Base-by-base conservation (phyloP, 2,329 filamentous ascomycete species). In the Uncinocarpus reesii region DNA sequence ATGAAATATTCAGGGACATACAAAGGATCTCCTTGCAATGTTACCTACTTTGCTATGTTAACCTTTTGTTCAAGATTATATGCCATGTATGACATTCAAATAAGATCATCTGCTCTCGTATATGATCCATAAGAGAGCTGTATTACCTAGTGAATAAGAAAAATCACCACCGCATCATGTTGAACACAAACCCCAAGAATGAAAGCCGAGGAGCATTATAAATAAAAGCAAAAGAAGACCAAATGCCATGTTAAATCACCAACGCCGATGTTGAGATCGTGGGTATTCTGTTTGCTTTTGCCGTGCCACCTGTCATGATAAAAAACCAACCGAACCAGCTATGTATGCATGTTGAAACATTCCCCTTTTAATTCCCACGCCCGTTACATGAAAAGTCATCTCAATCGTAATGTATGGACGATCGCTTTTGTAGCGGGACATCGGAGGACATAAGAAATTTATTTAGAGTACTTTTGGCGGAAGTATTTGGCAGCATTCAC, bases 401-500 rank as follows among this genome's bases (percentile, higher is more conserved):
- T 35, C 38, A 47, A 38, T 42, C 16, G 18, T 48, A 37, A 48
- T 41, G 21, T 41, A 46, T n/a, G 38, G 31, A 35, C 11, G 20
- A 31, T 38, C 21, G 24, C 38, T 18, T 7, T 11, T 20, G 28
- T 31, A 23, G 40, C 38, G 21, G 23, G 23, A 13, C 3, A 37
- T 28, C 24, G 32, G 8, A 38, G 26, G 37, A 36, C n/a, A 45
- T 11, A 43, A 28, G 18, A n/a, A 28, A 35, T 51, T 54, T 62
- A 71, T 72, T 84, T 80, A 68, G 80, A 67, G 74, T 93, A 84
- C 79, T 95, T 88, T 71, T 83, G 72, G 69, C 92, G 90, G 88
- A 81, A 96, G 78, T 75, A 83, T 81, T 95, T 95, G 77, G 92
- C 90, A 51, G 92, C 92, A 69, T 90, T 89, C 73, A 98, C 90